Evolutionary conservation across 129 eudicot species (phyloP).

Genomic region (Centaurea solstitialis): DNA sequence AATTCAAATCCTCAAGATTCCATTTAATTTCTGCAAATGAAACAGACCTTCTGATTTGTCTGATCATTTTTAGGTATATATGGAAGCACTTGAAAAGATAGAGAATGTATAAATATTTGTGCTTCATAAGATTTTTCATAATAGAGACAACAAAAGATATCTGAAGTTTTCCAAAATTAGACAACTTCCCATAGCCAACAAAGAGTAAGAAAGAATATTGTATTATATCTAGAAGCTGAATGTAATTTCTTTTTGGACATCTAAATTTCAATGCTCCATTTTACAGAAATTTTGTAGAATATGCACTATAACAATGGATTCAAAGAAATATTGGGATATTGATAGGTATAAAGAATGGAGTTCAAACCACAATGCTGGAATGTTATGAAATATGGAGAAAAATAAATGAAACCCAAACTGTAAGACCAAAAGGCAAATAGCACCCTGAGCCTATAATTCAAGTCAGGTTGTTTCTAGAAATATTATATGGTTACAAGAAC

Average conservation of each 20-base stretch:
- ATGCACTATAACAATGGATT: background rate
- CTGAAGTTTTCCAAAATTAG: too few species aligned
- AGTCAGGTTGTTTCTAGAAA: background rate
- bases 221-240: too few species aligned
- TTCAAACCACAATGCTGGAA: background rate
- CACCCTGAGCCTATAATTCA: conserved; percentile 17
- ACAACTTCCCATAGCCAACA: too few species aligned
- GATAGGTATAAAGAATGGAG: background rate
- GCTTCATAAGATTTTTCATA: too few species aligned
- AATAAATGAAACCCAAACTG: background rate
- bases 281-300: background rate
- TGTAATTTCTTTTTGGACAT: background rate
- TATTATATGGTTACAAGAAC: background rate
- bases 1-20: too few species aligned
- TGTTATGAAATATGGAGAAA: background rate
- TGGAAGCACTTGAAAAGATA: too few species aligned
- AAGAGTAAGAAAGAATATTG: too few species aligned
- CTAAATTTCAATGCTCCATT: background rate
- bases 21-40: too few species aligned
- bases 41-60: too few species aligned
- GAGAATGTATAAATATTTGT: too few species aligned
- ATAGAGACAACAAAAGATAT: too few species aligned
- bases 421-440: background rate
- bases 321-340: background rate
- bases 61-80: too few species aligned